Percentiles rank a stretch among this genome's conserved stretches.
These are phyloP conservation scores for Podaxis rugospora DNA, from an alignment of 768 basidiomycete species.

Conservation along the genomic window DNA sequence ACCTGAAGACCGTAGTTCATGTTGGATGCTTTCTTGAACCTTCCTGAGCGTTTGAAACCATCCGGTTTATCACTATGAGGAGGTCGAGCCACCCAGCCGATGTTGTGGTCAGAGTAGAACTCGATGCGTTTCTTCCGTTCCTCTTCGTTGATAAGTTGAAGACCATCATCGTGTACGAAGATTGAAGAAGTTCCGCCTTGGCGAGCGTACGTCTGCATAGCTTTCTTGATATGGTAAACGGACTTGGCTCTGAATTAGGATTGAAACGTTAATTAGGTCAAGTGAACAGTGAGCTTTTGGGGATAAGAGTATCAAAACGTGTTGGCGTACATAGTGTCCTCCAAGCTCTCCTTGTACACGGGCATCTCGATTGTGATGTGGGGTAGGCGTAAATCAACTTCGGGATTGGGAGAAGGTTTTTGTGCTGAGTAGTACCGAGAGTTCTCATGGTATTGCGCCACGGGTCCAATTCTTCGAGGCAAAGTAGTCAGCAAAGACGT, in stretches of 20 bases:
- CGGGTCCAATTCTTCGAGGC: constrained; percentile 61
- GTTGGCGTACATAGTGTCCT: constrained; percentile 69
- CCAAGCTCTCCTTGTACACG: constrained; percentile 83
- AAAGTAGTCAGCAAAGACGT: constrained; percentile 13
- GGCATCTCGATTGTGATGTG: constrained; percentile 82
- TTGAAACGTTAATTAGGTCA: neutral
- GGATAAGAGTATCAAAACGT: neutral
- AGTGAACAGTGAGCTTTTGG: neutral
- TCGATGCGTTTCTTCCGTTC: constrained; percentile 64
- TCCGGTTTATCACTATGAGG: constrained; percentile 55
- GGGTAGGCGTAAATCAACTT: constrained; percentile 60
- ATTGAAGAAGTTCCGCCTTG: constrained; percentile 82
- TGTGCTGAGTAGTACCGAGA: constrained; percentile 78
- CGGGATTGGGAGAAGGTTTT: constrained; percentile 55
- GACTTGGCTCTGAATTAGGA: constrained; percentile 54
- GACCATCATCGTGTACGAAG: constrained; percentile 80
- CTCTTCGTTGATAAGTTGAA: constrained; percentile 59
- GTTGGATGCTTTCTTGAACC: constrained; percentile 90
- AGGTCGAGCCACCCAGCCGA: constrained; percentile 83
- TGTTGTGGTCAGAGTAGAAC: constrained; percentile 75
- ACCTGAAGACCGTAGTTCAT: constrained; percentile 75
- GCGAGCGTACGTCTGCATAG: constrained; percentile 89
- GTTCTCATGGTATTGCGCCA: constrained; percentile 83
- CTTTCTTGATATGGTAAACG: constrained; percentile 74
- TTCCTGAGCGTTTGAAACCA: constrained; percentile 77